A percentile compares a stretch with the other conserved stretches of the same genome.
These are phyloP conservation scores for Albophoma yamanashiensis DNA, from an alignment of 2,329 filamentous ascomycete genomes.

Conservation along the genomic window DNA sequence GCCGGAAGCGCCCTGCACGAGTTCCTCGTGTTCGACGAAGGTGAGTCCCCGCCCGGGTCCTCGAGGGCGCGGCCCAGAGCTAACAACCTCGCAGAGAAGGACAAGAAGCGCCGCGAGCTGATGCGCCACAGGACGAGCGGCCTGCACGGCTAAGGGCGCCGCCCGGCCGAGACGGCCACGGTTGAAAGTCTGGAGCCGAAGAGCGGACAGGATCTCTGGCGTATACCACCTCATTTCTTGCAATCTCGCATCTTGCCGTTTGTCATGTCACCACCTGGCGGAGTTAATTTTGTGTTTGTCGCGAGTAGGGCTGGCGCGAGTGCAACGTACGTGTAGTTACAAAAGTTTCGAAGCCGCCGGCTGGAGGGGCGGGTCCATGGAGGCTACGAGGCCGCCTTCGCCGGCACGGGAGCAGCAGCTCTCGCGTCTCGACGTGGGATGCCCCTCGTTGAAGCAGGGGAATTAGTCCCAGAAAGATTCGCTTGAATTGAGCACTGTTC, in stretches of 20 bases:
- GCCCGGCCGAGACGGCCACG: constrained; percentile 22
- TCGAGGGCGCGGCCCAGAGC: constrained; percentile 4
- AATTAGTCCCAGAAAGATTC: neutral
- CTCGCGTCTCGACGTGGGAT: neutral
- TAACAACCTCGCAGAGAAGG: constrained; percentile 46
- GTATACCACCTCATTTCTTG: neutral
- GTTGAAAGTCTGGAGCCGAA: constrained; percentile 15
- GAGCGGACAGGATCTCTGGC: neutral
- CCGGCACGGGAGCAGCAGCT: neutral
- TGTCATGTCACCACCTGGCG: neutral
- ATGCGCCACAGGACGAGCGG: constrained; percentile 54
- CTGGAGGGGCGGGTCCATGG: neutral
- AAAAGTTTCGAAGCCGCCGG: neutral
- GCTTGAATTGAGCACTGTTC: neutral
- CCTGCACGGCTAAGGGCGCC: constrained; percentile 26
- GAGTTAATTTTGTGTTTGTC: neutral
- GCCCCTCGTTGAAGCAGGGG: neutral
- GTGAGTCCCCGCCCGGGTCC: constrained; percentile 11
- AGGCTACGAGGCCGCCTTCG: neutral
- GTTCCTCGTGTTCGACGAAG: constrained; percentile 49
- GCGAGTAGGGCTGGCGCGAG: neutral
- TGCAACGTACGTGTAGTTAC: neutral
- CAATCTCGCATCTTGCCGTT: neutral
- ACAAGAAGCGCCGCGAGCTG: constrained; percentile 53
- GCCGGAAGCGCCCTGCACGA: constrained; percentile 80